phyloP scores from a whole-genome alignment of 768 basidiomycete species.

The Paxillus involutus region DNA sequence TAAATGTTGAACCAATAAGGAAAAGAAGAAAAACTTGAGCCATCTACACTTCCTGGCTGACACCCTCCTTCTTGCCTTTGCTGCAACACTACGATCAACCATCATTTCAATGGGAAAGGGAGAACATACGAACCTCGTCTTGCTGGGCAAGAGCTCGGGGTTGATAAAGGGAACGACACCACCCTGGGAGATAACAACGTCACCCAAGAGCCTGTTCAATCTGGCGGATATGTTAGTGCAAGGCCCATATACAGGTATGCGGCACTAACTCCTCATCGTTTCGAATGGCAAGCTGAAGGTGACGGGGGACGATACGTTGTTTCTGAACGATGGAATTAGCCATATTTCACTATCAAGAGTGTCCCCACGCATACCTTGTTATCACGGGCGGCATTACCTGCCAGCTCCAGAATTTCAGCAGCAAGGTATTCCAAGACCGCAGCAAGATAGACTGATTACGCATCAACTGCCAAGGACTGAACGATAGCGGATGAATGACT shows the following conservation, averaged over 20 bases:
- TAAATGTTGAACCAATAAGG: slow-evolving; percentile 23
- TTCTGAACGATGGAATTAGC: slow-evolving; percentile 43
- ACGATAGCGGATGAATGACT: slow-evolving; percentile 7
- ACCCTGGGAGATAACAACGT: slow-evolving; percentile 89
- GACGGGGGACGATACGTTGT: slow-evolving; percentile 92
- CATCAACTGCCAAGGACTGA: background rate
- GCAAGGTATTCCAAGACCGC: slow-evolving; percentile 91
- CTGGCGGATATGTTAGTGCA: slow-evolving; percentile 27
- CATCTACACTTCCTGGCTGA: slow-evolving; percentile 32
- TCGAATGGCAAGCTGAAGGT: slow-evolving; percentile 89
- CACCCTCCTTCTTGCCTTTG: slow-evolving; percentile 35
- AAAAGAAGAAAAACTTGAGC: slow-evolving; percentile 1
- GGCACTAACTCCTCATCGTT: slow-evolving; percentile 78
- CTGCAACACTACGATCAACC: slow-evolving; percentile 15
- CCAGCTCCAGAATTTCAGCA: slow-evolving; percentile 91
- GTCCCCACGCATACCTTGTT: slow-evolving; percentile 26
- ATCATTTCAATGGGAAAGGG: background rate
- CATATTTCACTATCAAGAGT: background rate
- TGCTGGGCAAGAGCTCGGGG: slow-evolving; percentile 38
- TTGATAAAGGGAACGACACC: slow-evolving; percentile 77
- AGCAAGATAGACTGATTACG: slow-evolving; percentile 72
- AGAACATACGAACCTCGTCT: slow-evolving; percentile 23
- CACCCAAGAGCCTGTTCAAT: slow-evolving; percentile 78
- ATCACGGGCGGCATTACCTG: slow-evolving; percentile 69
- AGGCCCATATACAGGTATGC: background rate